These are phyloP conservation scores for Parastagonospora nodorum DNA, from an alignment of 2,329 filamentous ascomycete genomes.

Conservation along the genomic window DNA sequence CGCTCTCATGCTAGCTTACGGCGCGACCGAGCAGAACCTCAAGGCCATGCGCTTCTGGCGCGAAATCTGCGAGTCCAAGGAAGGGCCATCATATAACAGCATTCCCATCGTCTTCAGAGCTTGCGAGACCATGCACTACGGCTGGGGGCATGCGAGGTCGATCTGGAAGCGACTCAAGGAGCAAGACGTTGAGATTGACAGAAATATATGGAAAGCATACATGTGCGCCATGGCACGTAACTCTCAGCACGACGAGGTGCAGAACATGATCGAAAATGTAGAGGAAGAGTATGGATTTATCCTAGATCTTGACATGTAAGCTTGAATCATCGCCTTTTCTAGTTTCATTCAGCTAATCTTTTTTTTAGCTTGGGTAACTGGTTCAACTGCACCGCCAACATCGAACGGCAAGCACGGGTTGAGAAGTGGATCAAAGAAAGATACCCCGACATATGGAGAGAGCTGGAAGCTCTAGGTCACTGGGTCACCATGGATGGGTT, in stretches of 20 bases:
- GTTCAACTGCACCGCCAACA: slow-evolving; percentile 73
- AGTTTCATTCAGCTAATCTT: slow-evolving; percentile 13
- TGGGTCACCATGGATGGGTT: slow-evolving; percentile 43
- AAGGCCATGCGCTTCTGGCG: slow-evolving; percentile 80
- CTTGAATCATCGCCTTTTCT: slow-evolving; percentile 23
- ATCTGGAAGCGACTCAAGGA: slow-evolving; percentile 73
- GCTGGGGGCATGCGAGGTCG: slow-evolving; percentile 53
- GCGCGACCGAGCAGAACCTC: slow-evolving; percentile 67
- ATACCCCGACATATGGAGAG: slow-evolving; percentile 72
- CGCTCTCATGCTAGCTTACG: slow-evolving; percentile 84
- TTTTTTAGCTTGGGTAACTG: slow-evolving; percentile 69
- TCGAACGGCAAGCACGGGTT: slow-evolving; percentile 69
- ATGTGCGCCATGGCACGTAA: slow-evolving; percentile 76
- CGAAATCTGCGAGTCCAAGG: slow-evolving; percentile 79
- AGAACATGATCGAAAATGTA: slow-evolving; percentile 69
- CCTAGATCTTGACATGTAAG: slow-evolving; percentile 75
- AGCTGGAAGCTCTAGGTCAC: slow-evolving; percentile 62
- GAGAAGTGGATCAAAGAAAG: slow-evolving; percentile 73
- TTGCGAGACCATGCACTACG: slow-evolving; percentile 66
- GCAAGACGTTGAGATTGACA: slow-evolving; percentile 80
- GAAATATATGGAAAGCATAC: slow-evolving; percentile 75
- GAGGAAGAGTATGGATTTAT: slow-evolving; percentile 67
- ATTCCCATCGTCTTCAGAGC: slow-evolving; percentile 80
- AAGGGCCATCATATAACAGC: slow-evolving; percentile 83
- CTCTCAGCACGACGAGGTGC: slow-evolving; percentile 70